Percentiles rank a stretch among this genome's conserved stretches.
These are phyloP conservation scores for Suillus decipiens DNA, from an alignment of 768 basidiomycete species.

Conservation along the genomic window DNA sequence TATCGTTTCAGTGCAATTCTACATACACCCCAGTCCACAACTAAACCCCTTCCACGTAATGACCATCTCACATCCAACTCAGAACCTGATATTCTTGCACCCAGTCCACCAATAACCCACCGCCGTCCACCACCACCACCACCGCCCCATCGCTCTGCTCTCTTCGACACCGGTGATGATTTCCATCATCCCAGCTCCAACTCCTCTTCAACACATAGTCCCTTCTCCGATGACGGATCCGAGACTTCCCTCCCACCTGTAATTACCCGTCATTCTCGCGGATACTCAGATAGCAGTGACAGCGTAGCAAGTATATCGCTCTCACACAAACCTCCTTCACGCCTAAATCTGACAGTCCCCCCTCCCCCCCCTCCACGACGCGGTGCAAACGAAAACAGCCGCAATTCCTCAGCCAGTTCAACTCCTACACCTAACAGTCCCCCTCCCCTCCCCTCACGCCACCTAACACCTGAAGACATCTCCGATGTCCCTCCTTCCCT, in stretches of 20 bases:
- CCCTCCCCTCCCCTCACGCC: slow-evolving; percentile 46
- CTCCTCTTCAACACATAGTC: slow-evolving; percentile 27
- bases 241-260: slow-evolving; percentile 21
- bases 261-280: slow-evolving; percentile 15
- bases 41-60: slow-evolving; percentile 14
- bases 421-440: slow-evolving; percentile 24
- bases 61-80: slow-evolving; percentile 20
- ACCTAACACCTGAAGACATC: slow-evolving; percentile 11
- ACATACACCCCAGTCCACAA: slow-evolving; percentile 37
- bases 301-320: slow-evolving; percentile 15
- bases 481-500: slow-evolving; percentile 26
- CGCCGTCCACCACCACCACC: slow-evolving; percentile 22
- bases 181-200: slow-evolving; percentile 20
- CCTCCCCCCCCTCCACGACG: slow-evolving; percentile 25
- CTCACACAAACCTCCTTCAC: slow-evolving; percentile 25
- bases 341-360: slow-evolving; percentile 18
- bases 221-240: slow-evolving; percentile 34
- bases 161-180: slow-evolving; percentile 25
- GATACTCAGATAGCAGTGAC: slow-evolving; percentile 19
- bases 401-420: slow-evolving; percentile 8
- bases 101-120: slow-evolving; percentile 23
- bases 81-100: slow-evolving; percentile 28
- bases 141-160: slow-evolving; percentile 11
- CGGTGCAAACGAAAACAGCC: slow-evolving; percentile 4
- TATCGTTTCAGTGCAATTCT: slow-evolving; percentile 23